Evolutionary conservation across 2,329 filamentous ascomycete species (phyloP).

Genomic region (Aspergillus ochraceus): DNA sequence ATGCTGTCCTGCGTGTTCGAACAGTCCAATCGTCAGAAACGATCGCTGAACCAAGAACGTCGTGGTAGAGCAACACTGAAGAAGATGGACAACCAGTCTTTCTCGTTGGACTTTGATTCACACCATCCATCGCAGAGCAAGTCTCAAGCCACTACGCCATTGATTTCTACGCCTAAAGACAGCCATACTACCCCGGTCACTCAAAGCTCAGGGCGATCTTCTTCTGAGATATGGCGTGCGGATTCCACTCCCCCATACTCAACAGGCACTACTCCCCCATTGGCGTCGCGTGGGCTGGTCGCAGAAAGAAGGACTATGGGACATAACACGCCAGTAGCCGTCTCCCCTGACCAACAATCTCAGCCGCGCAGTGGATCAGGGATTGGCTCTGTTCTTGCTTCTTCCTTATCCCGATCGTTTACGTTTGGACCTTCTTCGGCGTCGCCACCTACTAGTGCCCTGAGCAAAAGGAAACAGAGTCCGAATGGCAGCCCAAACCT

Average conservation of each 20-base stretch:
- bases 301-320: slow-evolving; percentile 44
- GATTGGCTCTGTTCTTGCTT: slow-evolving; percentile 43
- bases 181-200: slow-evolving; percentile 27
- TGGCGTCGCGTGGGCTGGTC: slow-evolving; percentile 42
- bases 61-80: slow-evolving; percentile 27
- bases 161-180: slow-evolving; percentile 36
- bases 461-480: slow-evolving; percentile 38
- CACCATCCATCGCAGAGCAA: slow-evolving; percentile 43
- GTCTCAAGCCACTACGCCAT: slow-evolving; percentile 38
- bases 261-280: slow-evolving; percentile 54
- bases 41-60: slow-evolving; percentile 25
- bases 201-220: slow-evolving; percentile 53
- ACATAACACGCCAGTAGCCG: slow-evolving; percentile 40
- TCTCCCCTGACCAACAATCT: slow-evolving; percentile 43
- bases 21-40: slow-evolving; percentile 47
- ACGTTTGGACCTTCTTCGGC: slow-evolving; percentile 45
- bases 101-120: slow-evolving; percentile 50
- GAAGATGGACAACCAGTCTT: slow-evolving; percentile 45
- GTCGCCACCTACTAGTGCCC: slow-evolving; percentile 39
- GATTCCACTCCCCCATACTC: slow-evolving; percentile 54
- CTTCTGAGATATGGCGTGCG: slow-evolving; percentile 51
- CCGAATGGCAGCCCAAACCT: slow-evolving; percentile 38
- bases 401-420: slow-evolving; percentile 47
- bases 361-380: slow-evolving; percentile 41
- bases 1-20: slow-evolving; percentile 62